Percentiles rank a stretch among this genome's conserved stretches.
phyloP scores from a whole-genome alignment of 352 stramenopile genomes.

The Halophytophthora batemanensis region DNA sequence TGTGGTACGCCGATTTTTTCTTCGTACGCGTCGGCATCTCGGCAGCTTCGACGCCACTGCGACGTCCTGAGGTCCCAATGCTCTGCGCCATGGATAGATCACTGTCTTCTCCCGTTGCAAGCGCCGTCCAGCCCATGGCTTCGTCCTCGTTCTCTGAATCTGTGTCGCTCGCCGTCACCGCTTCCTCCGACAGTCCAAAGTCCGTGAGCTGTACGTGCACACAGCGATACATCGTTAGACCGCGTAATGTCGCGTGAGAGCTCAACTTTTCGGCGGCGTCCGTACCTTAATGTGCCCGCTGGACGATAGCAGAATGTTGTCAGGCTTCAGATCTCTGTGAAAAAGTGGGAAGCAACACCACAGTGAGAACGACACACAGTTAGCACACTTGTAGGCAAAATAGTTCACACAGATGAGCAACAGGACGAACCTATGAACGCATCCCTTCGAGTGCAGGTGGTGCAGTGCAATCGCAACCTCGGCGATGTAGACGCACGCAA shows the following conservation, averaged over 20 bases:
- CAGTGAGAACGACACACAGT: conserved; percentile 1
- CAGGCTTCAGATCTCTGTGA: conserved; percentile 83
- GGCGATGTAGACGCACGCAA: conserved; percentile 85
- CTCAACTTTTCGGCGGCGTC: too few relatives aligned
- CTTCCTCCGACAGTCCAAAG: conserved; percentile 85
- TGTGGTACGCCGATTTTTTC: conserved; percentile 57
- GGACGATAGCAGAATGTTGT: conserved; percentile 89
- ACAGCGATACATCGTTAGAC: too few relatives aligned
- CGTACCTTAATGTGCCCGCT: conserved; percentile 84
- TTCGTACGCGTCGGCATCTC: conserved; percentile 21
- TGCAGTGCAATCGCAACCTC: conserved; percentile 86
- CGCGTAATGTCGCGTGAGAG: too few relatives aligned
- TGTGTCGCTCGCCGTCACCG: conserved; percentile 35
- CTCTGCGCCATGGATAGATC: conserved; percentile 3
- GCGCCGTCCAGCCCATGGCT: conserved; percentile 12
- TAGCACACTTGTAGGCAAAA: conserved; percentile 1
- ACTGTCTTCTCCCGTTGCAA: conserved; percentile 1
- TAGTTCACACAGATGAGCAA: neutral
- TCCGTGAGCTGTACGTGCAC: conserved; percentile 76
- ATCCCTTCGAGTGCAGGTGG: conserved; percentile 81
- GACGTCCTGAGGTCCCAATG: neutral
- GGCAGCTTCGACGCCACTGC: conserved; percentile 8
- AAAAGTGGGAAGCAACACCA: conserved; percentile 7
- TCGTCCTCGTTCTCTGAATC: conserved; percentile 32
- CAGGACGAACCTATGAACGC: conserved; percentile 64